Evolutionary conservation across 2,329 filamentous ascomycete genomes (phyloP).

Genomic region (Madurella fahalii): DNA sequence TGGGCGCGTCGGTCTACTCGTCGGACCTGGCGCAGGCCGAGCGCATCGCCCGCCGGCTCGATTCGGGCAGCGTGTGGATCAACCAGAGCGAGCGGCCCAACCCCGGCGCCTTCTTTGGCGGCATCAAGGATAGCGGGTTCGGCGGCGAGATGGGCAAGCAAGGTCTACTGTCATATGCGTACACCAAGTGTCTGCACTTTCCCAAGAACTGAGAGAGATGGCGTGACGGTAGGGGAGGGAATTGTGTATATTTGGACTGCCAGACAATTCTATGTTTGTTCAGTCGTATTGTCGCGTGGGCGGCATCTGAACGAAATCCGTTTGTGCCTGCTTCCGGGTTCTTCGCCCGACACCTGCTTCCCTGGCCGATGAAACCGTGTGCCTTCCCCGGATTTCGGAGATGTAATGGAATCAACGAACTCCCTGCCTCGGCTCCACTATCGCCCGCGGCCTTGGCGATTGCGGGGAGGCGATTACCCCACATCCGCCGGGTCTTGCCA

Average conservation of each 20-base stretch:
- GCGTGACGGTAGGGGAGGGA: neutral
- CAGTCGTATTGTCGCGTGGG: too few species aligned
- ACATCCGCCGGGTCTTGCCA: too few species aligned
- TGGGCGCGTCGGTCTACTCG: constrained; percentile 57
- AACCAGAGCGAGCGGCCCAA: constrained; percentile 40
- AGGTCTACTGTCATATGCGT: constrained; percentile 31
- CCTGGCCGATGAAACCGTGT: too few species aligned
- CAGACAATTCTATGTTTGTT: neutral
- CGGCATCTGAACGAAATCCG: too few species aligned
- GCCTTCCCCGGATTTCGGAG: too few species aligned
- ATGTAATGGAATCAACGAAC: too few species aligned
- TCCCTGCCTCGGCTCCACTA: too few species aligned
- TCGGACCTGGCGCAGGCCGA: constrained; percentile 48
- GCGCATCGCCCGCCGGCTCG: constrained; percentile 49
- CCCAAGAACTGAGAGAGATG: constrained; percentile 21
- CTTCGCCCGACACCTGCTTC: too few species aligned
- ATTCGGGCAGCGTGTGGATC: constrained; percentile 58
- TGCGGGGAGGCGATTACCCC: too few species aligned
- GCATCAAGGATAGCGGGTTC: constrained; percentile 34
- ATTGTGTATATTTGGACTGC: neutral
- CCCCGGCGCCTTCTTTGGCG: constrained; percentile 30
- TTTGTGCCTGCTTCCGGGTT: too few species aligned
- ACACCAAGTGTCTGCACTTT: constrained; percentile 33
- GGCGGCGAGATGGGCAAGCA: constrained; percentile 36
- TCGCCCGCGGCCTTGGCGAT: too few species aligned